Evolutionary conservation across 2,329 filamentous ascomycete species (phyloP).

Genomic region (Xylariaceae sp.): DNA sequence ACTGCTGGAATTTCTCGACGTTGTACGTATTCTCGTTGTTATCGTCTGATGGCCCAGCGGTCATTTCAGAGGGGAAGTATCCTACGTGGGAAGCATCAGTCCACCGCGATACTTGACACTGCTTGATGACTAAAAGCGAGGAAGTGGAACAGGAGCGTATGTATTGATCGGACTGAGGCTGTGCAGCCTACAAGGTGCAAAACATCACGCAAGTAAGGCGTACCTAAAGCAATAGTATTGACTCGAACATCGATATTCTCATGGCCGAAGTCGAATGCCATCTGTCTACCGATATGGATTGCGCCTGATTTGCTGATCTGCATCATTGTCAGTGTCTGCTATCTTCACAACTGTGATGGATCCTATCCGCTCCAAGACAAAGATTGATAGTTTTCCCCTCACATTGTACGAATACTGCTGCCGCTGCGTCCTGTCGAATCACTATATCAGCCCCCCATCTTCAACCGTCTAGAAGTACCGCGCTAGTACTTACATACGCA

Average conservation of each 20-base stretch:
- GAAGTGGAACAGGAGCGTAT: too few relatives aligned
- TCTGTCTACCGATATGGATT: conserved; percentile 26
- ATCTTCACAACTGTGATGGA: neutral
- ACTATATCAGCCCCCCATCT: too few relatives aligned
- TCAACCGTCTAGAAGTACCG: too few relatives aligned
- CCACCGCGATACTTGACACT: neutral
- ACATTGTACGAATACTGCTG: conserved; percentile 29
- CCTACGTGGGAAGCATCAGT: conserved; percentile 11
- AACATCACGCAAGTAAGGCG: too few relatives aligned
- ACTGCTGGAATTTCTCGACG: conserved; percentile 15
- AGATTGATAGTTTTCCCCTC: neutral
- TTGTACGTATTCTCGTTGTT: conserved; percentile 22
- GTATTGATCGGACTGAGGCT: too few relatives aligned
- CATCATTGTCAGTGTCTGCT: too few relatives aligned
- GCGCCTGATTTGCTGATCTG: conserved; percentile 27
- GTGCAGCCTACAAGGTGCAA: too few relatives aligned
- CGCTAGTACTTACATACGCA: conserved; percentile 38
- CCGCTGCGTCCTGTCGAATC: conserved; percentile 19
- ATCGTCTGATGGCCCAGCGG: conserved; percentile 19
- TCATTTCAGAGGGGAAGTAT: conserved; percentile 31
- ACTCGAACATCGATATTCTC: conserved; percentile 29
- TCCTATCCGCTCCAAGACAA: neutral
- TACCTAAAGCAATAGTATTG: conserved; percentile 29
- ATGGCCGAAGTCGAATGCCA: conserved; percentile 28
- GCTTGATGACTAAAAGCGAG: too few relatives aligned